phyloP scores from a whole-genome alignment of 164 flowering plant genomes.

The Tinospora cordifolia region DNA sequence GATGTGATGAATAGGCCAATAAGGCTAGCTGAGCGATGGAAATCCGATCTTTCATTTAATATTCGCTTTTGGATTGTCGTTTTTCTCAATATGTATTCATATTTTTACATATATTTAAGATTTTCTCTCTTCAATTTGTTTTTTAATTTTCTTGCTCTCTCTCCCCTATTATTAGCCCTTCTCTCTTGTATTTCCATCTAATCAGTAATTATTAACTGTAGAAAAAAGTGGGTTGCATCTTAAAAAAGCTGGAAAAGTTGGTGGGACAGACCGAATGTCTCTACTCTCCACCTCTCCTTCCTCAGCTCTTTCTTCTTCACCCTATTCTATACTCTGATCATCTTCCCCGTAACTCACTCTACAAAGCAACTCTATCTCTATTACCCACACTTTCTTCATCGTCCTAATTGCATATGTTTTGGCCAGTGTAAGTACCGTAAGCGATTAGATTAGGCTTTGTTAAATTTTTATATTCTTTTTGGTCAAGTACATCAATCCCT shows the following conservation, averaged over 20 bases:
- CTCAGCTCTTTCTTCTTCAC: neutral
- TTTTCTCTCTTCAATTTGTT: neutral
- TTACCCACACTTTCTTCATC: neutral
- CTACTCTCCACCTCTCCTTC: conserved; percentile 9
- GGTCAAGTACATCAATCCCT: too few species aligned
- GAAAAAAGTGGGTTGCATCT: conserved; percentile 10
- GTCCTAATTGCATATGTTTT: neutral
- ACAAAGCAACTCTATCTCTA: neutral
- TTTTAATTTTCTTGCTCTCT: neutral
- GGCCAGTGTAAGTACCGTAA: too few species aligned
- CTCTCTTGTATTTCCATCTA: conserved; percentile 22
- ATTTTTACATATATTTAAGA: conserved; percentile 2
- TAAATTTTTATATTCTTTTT: too few species aligned
- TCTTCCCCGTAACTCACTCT: too few species aligned
- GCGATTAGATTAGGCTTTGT: too few species aligned
- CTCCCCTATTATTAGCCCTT: conserved; percentile 19
- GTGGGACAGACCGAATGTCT: conserved; percentile 48
- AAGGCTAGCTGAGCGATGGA: conserved; percentile 1
- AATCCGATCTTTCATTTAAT: conserved; percentile 33
- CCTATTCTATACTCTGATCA: neutral
- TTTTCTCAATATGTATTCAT: conserved; percentile 2
- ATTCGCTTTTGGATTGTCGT: conserved; percentile 22
- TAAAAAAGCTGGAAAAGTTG: conserved; percentile 31
- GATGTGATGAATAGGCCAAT: neutral
- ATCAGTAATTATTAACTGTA: conserved; percentile 23